Conservation (phyloP, 352 stramenopile species). For the Phytopythium montanum region DNA sequence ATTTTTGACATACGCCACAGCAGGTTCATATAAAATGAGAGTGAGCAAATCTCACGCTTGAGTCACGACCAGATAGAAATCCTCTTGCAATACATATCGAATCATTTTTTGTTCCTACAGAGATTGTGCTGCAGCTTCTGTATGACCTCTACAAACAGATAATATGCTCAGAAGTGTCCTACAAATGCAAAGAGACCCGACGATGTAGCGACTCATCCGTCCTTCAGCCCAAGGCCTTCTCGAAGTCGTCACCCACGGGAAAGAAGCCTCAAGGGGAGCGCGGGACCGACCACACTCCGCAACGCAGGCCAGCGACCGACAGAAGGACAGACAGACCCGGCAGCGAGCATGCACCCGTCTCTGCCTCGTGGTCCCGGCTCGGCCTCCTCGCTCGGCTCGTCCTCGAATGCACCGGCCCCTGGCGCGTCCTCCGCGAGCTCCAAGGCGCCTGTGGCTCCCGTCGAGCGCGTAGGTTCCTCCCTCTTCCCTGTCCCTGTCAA, state of each 20-base stretch:
- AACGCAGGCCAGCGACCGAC: background rate
- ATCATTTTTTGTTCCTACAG: background rate
- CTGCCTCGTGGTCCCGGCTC: conserved; percentile 27
- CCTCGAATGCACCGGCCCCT: conserved; percentile 8
- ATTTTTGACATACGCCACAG: background rate
- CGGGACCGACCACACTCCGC: no score
- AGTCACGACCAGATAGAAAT: background rate
- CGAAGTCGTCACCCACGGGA: background rate
- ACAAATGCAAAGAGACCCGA: background rate
- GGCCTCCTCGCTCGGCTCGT: conserved; percentile 16
- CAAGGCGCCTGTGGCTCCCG: conserved; percentile 40
- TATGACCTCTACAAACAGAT: background rate
- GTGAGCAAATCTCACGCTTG: conserved; percentile 3
- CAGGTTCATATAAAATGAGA: no score
- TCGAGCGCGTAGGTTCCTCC: conserved; percentile 54
- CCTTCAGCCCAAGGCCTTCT: conserved; percentile 3
- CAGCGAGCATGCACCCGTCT: conserved; percentile 31
- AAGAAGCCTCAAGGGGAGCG: background rate
- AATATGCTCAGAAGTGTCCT: background rate
- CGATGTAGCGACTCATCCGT: background rate
- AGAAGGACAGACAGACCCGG: no score
- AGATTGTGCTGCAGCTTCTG: background rate
- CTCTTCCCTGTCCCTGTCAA: background rate
- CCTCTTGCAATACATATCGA: background rate
- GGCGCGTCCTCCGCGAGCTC: conserved; percentile 7